Base-by-base conservation (phyloP, 495 filamentous ascomycete genomes). In the Penicillium argentinense region DNA sequence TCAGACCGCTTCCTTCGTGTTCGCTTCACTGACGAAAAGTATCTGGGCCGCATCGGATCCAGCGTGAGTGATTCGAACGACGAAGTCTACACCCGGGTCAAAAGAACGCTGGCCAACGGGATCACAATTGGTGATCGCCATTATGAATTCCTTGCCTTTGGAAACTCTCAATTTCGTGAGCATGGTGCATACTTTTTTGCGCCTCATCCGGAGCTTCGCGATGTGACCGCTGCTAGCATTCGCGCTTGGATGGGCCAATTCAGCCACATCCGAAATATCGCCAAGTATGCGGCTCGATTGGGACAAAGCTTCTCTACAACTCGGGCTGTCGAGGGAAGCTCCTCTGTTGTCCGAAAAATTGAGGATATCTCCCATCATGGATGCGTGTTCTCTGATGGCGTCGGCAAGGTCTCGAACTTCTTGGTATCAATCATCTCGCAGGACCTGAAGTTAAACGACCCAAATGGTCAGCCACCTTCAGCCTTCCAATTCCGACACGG, bases 271-370 rank as follows among this genome's bases (percentile, higher is more conserved):
- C 76, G 70, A 16, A 77, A 86, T 25, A 75, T 95, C 22, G 91
- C 92, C 3, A 95, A 95, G 54, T 84, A 91, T 64, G 85, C 88
- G 24, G 87, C 95, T 24, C 77, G 95, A 29, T 67, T 97, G 11
- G 93, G 95, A 0, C 95, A 97, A 67, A 95, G 90, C 62, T 97
- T 97, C 61, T 97, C 93, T 0, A 97, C 93, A 0, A 97, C 93
- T 0, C 75, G 86, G 36, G 81, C 86, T 18, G 78, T 95, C 37
- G 66, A 73, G 9, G 54, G 63, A 1, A 70, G 56, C 30, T 46
- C 55, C 3, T 67, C 67, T 1, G 62, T 63, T 2, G 63, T 80
- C 14, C 67, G 69, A 14, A 53, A 64, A 9, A 72, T 84, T 26
- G 55, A 70, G 2, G 93, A 97, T 45, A 73, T 96, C 5, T 70